phyloP scores from a whole-genome alignment of 805 yeast species.

The Suhomyces prunicola region DNA sequence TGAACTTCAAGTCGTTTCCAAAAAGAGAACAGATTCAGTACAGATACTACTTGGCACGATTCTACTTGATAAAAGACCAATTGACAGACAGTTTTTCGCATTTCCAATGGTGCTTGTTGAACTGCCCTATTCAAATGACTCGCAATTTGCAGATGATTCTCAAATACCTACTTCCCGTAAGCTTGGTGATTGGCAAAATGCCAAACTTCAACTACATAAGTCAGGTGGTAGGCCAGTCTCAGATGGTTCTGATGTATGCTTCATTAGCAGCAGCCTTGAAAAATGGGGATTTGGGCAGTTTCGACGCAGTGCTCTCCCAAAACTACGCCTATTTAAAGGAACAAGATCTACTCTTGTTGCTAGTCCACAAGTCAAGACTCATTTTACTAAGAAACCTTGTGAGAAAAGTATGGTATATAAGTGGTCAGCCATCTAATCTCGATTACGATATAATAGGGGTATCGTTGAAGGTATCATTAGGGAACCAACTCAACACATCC shows the following conservation, averaged over 20 bases:
- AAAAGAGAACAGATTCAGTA: constrained; percentile 48
- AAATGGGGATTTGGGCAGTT: constrained; percentile 41
- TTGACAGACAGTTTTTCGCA: constrained; percentile 48
- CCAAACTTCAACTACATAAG: constrained; percentile 33
- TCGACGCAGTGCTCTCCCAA: constrained; percentile 26
- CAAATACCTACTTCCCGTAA: constrained; percentile 48
- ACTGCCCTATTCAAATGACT: constrained; percentile 31
- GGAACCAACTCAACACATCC: neutral
- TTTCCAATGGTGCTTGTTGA: constrained; percentile 50
- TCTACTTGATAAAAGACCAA: constrained; percentile 51
- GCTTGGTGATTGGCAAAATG: constrained; percentile 51
- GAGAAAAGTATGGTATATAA: constrained; percentile 28
- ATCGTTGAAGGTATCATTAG: constrained; percentile 17
- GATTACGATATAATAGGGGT: constrained; percentile 25
- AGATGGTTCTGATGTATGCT: constrained; percentile 28
- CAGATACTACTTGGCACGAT: constrained; percentile 53
- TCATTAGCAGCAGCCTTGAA: constrained; percentile 36
- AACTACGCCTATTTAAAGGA: constrained; percentile 36
- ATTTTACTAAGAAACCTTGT: constrained; percentile 46
- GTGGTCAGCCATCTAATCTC: constrained; percentile 23
- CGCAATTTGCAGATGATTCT: constrained; percentile 43
- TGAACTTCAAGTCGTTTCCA: constrained; percentile 40
- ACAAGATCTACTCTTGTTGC: constrained; percentile 37
- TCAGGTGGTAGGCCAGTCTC: constrained; percentile 12
- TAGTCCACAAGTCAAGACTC: constrained; percentile 45